Percentiles rank a stretch among this genome's conserved stretches.
phyloP scores from a whole-genome alignment of 1,139 yeast genomes.

The Candida frijolesensis region DNA sequence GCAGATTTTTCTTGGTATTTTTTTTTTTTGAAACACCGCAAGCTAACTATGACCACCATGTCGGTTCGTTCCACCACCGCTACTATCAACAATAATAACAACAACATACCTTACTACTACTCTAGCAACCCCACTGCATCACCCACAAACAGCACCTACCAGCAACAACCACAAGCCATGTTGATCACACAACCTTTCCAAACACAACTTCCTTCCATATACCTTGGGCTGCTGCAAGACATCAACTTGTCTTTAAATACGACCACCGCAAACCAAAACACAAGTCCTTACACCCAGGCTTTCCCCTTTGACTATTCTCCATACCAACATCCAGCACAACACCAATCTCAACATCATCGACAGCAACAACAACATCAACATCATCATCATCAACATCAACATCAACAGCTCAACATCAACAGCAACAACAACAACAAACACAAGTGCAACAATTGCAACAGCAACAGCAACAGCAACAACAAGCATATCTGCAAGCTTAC shows the following conservation, averaged over 20 bases:
- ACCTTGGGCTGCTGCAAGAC: not conserved
- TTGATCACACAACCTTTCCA: not conserved
- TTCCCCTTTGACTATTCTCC: slow-evolving; percentile 1
- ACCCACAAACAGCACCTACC: not conserved
- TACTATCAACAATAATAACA: not conserved
- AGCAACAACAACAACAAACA: slow-evolving; percentile 6
- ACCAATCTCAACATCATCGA: no score
- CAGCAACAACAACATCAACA: no score
- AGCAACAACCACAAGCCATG: slow-evolving; percentile 1
- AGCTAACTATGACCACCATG: not conserved
- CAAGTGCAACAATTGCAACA: slow-evolving; percentile 1
- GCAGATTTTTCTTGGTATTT: not conserved
- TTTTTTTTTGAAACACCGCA: not conserved
- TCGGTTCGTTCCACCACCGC: not conserved
- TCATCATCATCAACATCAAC: not conserved
- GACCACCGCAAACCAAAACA: not conserved
- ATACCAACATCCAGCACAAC: not conserved
- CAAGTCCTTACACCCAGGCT: not conserved
- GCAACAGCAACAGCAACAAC: not conserved
- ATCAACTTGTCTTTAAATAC: not conserved
- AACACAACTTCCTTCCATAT: slow-evolving; percentile 2
- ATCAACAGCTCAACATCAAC: slow-evolving; percentile 6
- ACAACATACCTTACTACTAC: not conserved
- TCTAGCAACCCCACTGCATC: not conserved
- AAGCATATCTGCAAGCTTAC: slow-evolving; percentile 4